Conservation (phyloP, 2,329 filamentous ascomycete species). For the Cladosporium oxysporum region DNA sequence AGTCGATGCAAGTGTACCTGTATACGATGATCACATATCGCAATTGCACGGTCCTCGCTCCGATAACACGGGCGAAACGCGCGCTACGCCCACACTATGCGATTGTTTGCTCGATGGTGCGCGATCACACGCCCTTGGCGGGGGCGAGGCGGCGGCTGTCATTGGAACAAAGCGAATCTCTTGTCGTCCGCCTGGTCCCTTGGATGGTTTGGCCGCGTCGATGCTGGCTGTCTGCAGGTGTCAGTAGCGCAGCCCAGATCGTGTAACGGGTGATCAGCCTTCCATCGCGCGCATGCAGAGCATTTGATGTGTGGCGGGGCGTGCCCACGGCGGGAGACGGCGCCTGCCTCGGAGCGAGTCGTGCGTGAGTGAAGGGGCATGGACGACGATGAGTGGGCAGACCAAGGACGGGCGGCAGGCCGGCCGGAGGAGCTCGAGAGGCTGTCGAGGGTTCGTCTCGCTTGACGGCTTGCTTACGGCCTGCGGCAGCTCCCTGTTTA, state of each 20-base stretch:
- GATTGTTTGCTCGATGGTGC: constrained; percentile 10
- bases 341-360: constrained; percentile 10
- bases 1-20: not conserved
- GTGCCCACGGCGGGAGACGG: not conserved
- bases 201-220: constrained; percentile 18
- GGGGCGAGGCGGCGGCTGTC: constrained; percentile 1
- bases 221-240: constrained; percentile 16
- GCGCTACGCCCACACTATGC: not conserved
- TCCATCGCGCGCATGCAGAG: constrained; percentile 10
- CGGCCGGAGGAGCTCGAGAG: not conserved
- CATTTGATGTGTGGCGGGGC: constrained; percentile 5
- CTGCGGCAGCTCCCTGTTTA: constrained; percentile 16
- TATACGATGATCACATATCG: constrained; percentile 18
- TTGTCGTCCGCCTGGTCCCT: constrained; percentile 9
- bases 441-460: not conserved
- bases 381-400: not conserved
- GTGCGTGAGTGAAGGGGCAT: not conserved
- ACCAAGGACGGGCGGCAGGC: not conserved
- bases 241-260: constrained; percentile 19
- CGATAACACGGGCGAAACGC: not conserved
- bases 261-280: constrained; percentile 18
- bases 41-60: constrained; percentile 11
- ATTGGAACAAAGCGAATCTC: constrained; percentile 14
- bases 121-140: constrained; percentile 20
- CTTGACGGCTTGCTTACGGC: constrained; percentile 2